Conservation (phyloP, 2,329 filamentous ascomycete species). For the Pyrenochaeta sp. region DNA sequence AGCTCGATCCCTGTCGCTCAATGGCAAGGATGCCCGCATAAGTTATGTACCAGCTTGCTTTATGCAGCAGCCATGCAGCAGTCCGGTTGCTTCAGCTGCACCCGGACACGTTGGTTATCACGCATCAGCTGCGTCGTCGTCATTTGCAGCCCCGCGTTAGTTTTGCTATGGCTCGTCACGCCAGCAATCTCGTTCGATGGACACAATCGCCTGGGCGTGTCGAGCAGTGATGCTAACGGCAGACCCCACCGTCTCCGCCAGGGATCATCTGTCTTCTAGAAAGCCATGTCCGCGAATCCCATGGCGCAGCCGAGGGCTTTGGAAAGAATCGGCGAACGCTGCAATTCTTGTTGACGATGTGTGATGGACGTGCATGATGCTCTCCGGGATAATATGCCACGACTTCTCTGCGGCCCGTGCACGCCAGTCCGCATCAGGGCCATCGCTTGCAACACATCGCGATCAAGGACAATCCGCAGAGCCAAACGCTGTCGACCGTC, state of each 20-base stretch:
- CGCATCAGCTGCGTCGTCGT: slow-evolving; percentile 20
- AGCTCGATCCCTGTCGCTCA: slow-evolving; percentile 12
- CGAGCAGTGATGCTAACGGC: slow-evolving; percentile 2
- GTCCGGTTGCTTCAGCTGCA: slow-evolving; percentile 26
- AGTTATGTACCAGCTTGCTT: slow-evolving; percentile 16
- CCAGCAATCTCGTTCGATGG: neutral
- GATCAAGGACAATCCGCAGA: neutral
- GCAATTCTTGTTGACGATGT: slow-evolving; percentile 20
- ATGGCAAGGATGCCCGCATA: slow-evolving; percentile 21
- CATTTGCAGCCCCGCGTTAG: slow-evolving; percentile 18
- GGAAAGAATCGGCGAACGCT: slow-evolving; percentile 14
- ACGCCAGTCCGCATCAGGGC: slow-evolving; percentile 16
- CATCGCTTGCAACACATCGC: slow-evolving; percentile 10
- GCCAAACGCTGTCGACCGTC: neutral
- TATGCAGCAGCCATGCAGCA: slow-evolving; percentile 19
- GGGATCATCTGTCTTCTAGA: slow-evolving; percentile 4
- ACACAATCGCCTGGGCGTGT: neutral
- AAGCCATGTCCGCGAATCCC: slow-evolving; percentile 9
- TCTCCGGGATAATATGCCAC: slow-evolving; percentile 15
- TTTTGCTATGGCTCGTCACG: neutral
- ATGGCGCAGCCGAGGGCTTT: slow-evolving; percentile 4
- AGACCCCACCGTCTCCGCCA: slow-evolving; percentile 4
- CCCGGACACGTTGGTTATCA: slow-evolving; percentile 19
- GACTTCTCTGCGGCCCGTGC: slow-evolving; percentile 15
- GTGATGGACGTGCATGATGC: slow-evolving; percentile 38